Evolutionary conservation across 306 rosid genomes (phyloP).

Genomic region (Medicago lupulina): DNA sequence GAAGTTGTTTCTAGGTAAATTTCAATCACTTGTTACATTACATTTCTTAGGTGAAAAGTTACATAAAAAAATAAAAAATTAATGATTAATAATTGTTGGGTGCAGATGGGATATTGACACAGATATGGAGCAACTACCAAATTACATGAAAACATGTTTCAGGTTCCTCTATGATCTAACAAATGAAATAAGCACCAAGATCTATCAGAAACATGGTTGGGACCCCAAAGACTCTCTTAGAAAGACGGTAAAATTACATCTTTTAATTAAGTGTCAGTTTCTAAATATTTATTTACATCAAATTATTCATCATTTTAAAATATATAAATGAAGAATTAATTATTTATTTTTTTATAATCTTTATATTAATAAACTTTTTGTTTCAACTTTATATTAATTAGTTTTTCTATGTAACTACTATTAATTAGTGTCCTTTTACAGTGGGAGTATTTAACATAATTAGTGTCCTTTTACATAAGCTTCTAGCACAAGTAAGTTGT

Average conservation of each 20-base stretch:
- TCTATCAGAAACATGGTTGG: slow-evolving; percentile 59
- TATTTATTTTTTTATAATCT: too few species aligned
- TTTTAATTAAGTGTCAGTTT: not conserved
- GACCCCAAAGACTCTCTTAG: slow-evolving; percentile 44
- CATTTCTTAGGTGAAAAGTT: not conserved
- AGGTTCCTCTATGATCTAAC: slow-evolving; percentile 54
- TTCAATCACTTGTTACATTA: not conserved
- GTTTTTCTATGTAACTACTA: too few species aligned
- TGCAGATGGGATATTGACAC: slow-evolving; percentile 63
- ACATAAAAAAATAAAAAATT: not conserved
- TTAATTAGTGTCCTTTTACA: too few species aligned
- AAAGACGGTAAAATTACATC: slow-evolving; percentile 14
- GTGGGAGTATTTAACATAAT: too few species aligned
- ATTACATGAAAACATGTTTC: slow-evolving; percentile 65
- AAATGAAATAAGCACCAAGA: slow-evolving; percentile 55
- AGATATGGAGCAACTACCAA: slow-evolving; percentile 53
- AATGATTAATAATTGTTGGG: not conserved
- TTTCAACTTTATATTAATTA: too few species aligned
- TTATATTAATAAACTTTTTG: too few species aligned
- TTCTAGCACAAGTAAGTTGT: not conserved
- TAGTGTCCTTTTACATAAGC: too few species aligned
- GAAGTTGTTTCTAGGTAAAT: slow-evolving; percentile 61
- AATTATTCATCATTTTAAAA: not conserved
- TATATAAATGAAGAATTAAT: not conserved
- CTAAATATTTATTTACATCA: not conserved